A percentile compares a stretch with the other conserved stretches of the same genome.
Evolutionary conservation across 106 monocot genomes (phyloP).

Genomic region (Allium sativum): DNA sequence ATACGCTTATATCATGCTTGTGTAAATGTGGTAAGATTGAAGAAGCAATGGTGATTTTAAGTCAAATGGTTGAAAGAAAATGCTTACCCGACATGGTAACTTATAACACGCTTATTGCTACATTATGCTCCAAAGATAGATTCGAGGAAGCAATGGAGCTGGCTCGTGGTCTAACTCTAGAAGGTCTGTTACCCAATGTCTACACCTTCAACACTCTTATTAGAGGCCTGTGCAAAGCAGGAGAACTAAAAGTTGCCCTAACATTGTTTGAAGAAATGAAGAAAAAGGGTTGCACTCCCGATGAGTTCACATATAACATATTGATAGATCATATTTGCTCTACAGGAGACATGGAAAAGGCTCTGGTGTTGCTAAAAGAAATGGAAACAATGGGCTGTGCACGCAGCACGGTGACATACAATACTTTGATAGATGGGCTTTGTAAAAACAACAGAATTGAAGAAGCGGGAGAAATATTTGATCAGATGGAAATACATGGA

Average conservation of each 20-base stretch:
- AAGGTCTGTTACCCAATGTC: conserved; percentile 56
- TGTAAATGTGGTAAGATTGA: conserved; percentile 68
- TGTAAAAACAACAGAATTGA: conserved; percentile 70
- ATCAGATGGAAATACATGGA: conserved; percentile 75
- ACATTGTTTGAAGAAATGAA: conserved; percentile 85
- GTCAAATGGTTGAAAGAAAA: conserved; percentile 52
- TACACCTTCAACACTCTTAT: conserved; percentile 82
- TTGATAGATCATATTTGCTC: conserved; percentile 68
- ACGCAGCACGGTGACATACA: conserved; percentile 72
- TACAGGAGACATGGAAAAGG: conserved; percentile 34
- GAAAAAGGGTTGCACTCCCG: conserved; percentile 51
- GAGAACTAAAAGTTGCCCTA: conserved; percentile 36
- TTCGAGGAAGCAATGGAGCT: conserved; percentile 93
- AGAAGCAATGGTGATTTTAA: conserved; percentile 47
- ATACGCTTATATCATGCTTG: conserved; percentile 54
- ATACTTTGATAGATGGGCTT: conserved; percentile 76
- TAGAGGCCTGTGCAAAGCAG: conserved; percentile 53
- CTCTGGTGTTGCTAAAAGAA: conserved; percentile 67
- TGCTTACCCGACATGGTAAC: conserved; percentile 77
- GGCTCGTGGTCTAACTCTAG: conserved; percentile 40
- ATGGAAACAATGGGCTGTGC: conserved; percentile 70
- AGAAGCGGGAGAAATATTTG: conserved; percentile 80
- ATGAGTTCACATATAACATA: conserved; percentile 77
- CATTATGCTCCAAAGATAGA: conserved; percentile 39
- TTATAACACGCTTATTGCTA: conserved; percentile 72